A percentile compares a stretch with the other conserved stretches of the same genome.
Conservation (phyloP, 2,329 filamentous ascomycete genomes). For the Talaromyces pinophilus region DNA sequence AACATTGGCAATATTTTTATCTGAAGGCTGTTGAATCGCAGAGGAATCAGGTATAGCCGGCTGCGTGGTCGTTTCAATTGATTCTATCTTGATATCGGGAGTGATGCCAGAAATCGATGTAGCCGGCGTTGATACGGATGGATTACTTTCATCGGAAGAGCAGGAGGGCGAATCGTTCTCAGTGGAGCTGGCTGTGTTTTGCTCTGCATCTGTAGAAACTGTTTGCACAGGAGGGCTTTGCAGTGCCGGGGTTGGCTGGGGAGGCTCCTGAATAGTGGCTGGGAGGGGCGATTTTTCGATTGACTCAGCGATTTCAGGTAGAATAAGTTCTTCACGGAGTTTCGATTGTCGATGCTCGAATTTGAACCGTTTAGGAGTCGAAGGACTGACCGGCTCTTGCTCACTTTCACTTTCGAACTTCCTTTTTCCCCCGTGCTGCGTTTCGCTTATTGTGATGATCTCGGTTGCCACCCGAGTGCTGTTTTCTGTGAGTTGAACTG, state of each 20-base stretch:
- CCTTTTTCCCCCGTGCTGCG: conserved; percentile 25
- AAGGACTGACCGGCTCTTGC: conserved; percentile 24
- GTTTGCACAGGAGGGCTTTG: not conserved
- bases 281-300: conserved; percentile 23
- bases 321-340: conserved; percentile 39
- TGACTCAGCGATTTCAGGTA: conserved; percentile 33
- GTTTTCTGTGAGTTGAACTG: not conserved
- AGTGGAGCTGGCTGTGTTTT: conserved; percentile 23
- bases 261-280: conserved; percentile 1
- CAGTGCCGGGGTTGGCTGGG: not conserved
- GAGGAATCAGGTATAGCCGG: not conserved
- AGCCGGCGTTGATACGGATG: conserved; percentile 34
- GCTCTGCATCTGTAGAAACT: not conserved
- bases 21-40: not conserved
- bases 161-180: conserved; percentile 34
- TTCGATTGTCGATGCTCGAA: conserved; percentile 40
- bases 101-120: conserved; percentile 39
- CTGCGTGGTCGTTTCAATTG: conserved; percentile 10
- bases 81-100: conserved; percentile 28
- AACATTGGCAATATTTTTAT: not conserved
- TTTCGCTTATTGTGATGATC: not conserved
- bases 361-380: conserved; percentile 38
- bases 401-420: conserved; percentile 21
- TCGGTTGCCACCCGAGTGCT: not conserved
- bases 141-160: conserved; percentile 35